Percentiles rank a stretch among this genome's conserved stretches.
Evolutionary conservation across 176 grass and related monocot genomes (phyloP).

Genomic region (Musa beccarii): DNA sequence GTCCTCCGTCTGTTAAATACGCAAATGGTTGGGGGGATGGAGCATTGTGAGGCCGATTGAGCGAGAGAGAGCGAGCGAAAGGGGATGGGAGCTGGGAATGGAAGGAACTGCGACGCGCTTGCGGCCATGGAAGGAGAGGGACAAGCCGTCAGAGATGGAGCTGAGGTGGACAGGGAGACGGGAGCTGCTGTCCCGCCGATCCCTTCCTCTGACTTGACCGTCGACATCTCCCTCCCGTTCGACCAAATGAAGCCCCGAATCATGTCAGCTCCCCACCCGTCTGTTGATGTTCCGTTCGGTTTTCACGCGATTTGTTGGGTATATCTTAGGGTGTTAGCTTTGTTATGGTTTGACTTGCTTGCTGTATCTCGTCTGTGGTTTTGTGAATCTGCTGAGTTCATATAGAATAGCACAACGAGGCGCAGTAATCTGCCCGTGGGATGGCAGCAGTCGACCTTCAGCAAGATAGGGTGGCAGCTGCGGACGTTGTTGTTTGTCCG

Average conservation of each 20-base stretch:
- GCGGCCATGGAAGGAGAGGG: not conserved
- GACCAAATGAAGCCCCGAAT: constrained; percentile 56
- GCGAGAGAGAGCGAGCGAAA: not conserved
- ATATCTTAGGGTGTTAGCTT: too few relatives aligned
- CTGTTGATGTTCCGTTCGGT: too few relatives aligned
- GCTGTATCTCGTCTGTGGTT: too few relatives aligned
- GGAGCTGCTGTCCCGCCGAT: constrained; percentile 20
- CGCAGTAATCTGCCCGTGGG: too few relatives aligned
- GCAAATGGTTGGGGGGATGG: too few relatives aligned
- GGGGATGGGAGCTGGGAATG: not conserved
- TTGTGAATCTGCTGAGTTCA: too few relatives aligned
- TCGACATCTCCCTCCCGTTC: constrained; percentile 76
- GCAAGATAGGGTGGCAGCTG: not conserved
- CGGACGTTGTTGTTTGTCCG: not conserved
- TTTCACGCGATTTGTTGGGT: not conserved
- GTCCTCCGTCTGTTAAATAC: not conserved
- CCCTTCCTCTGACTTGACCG: constrained; percentile 31
- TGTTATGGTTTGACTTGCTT: too few relatives aligned
- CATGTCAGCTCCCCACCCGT: constrained; percentile 40
- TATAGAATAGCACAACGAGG: too few relatives aligned
- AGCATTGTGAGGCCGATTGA: too few relatives aligned
- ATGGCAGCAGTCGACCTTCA: too few relatives aligned
- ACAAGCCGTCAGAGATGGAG: not conserved
- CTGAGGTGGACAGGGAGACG: not conserved
- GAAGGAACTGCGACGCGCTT: not conserved